phyloP scores from a whole-genome alignment of 2,329 filamentous ascomycete species.

The Trichoderma aggressivum region DNA sequence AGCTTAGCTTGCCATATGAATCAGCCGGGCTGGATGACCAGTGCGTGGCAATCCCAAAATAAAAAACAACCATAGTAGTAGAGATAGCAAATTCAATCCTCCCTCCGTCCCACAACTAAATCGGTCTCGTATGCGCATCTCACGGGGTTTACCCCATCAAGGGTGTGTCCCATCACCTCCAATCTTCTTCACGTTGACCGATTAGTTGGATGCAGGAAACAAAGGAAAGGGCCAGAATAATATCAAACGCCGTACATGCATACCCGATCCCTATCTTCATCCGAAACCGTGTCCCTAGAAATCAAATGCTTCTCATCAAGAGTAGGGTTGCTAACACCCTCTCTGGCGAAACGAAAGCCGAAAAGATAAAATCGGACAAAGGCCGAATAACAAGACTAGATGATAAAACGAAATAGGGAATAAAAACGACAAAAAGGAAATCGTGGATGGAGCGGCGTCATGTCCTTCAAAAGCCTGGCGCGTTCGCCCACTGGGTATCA shows the following conservation, averaged over 20 bases:
- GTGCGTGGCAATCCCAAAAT: background rate
- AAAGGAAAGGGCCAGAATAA: conserved; percentile 20
- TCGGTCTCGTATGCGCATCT: background rate
- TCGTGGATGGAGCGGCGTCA: conserved; percentile 40
- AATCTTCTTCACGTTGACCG: conserved; percentile 1
- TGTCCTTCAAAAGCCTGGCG: conserved; percentile 30
- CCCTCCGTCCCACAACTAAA: background rate
- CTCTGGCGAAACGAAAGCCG: background rate
- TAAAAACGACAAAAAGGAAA: conserved; percentile 25
- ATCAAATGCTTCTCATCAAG: conserved; percentile 15
- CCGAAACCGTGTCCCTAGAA: conserved; percentile 18
- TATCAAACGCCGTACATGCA: conserved; percentile 32
- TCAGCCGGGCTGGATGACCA: background rate
- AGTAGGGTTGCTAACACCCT: background rate
- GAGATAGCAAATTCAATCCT: background rate
- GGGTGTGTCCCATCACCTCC: background rate
- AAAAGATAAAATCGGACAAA: background rate
- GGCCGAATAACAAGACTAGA: background rate
- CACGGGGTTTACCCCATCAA: background rate
- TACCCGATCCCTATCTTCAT: conserved; percentile 23
- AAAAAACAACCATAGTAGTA: background rate
- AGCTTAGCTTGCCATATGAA: background rate
- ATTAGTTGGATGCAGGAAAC: conserved; percentile 20
- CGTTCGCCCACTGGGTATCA: conserved; percentile 42
- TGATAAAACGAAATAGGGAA: conserved; percentile 1